A percentile compares a stretch with the other conserved stretches of the same genome.
These are phyloP conservation scores for Fusarium sororula DNA, from an alignment of 2,329 filamentous ascomycete species.

Conservation along the genomic window DNA sequence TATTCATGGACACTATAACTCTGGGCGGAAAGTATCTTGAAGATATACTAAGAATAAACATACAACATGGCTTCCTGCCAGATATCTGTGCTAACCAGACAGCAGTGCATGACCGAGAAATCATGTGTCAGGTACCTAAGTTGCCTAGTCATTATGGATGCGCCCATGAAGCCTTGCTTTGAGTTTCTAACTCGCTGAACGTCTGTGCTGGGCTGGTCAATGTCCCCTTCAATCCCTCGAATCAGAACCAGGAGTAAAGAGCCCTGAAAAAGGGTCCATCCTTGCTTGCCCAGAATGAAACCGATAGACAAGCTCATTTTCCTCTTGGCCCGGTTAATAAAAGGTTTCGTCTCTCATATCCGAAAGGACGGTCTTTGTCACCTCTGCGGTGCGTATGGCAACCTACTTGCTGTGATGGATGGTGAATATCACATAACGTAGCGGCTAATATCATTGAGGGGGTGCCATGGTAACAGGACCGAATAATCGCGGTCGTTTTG, in stretches of 20 bases:
- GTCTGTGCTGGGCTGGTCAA: constrained; percentile 25
- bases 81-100: neutral
- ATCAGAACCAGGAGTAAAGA: constrained; percentile 10
- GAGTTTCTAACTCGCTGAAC: constrained; percentile 7
- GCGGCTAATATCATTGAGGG: constrained; percentile 12
- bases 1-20: neutral
- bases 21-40: neutral
- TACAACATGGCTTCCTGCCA: neutral
- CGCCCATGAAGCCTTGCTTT: constrained; percentile 21
- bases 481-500: constrained; percentile 10
- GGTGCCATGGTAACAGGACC: constrained; percentile 28
- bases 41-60: neutral
- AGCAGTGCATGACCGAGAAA: constrained; percentile 8
- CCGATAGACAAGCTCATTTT: neutral
- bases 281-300: neutral
- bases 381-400: neutral
- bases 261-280: constrained; percentile 25
- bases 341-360: neutral
- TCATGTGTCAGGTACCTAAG: constrained; percentile 17
- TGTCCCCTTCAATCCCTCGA: constrained; percentile 25
- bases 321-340: neutral
- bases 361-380: neutral
- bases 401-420: neutral
- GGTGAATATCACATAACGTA: constrained; percentile 10
- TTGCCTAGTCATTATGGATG: constrained; percentile 16